phyloP scores from a whole-genome alignment of 2,329 filamentous ascomycete species.

The Cladophialophora exuberans region DNA sequence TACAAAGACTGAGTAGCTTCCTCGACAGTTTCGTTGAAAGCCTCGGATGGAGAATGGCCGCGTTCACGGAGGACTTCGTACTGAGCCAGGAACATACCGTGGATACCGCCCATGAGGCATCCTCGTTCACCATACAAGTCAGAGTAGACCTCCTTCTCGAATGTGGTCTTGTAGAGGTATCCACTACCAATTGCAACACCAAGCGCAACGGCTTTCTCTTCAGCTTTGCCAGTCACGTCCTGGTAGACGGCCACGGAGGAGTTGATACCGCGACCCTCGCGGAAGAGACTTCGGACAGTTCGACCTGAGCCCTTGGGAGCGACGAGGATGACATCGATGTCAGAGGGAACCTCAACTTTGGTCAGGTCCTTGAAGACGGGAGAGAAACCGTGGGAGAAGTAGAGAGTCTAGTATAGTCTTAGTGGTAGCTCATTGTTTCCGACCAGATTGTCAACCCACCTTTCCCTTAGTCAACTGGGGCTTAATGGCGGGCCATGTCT shows the following conservation, averaged over 20 bases:
- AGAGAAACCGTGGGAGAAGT: constrained; percentile 99
- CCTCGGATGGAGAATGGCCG: constrained; percentile 95
- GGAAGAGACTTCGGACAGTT: constrained; percentile 98
- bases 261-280: constrained; percentile 99
- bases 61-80: constrained; percentile 99
- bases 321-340: constrained; percentile 99
- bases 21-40: constrained; percentile 99
- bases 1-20: constrained; percentile 98
- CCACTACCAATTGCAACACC: constrained; percentile 96
- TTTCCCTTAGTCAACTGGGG: constrained; percentile 98
- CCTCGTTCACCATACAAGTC: constrained; percentile 99
- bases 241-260: constrained; percentile 98
- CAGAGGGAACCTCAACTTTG: constrained; percentile 93
- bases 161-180: constrained; percentile 99
- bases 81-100: constrained; percentile 99
- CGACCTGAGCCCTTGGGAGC: constrained; percentile 99
- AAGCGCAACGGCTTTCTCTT: constrained; percentile 96
- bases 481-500: constrained; percentile 99
- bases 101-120: constrained; percentile 99
- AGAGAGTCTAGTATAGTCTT: constrained; percentile 73
- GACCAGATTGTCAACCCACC: constrained; percentile 59
- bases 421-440: not conserved
- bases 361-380: constrained; percentile 99
- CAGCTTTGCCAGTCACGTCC: constrained; percentile 95
- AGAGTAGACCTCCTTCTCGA: constrained; percentile 99